Base-by-base conservation (phyloP, 164 flowering plant species). In the Cinnamomum chago region DNA sequence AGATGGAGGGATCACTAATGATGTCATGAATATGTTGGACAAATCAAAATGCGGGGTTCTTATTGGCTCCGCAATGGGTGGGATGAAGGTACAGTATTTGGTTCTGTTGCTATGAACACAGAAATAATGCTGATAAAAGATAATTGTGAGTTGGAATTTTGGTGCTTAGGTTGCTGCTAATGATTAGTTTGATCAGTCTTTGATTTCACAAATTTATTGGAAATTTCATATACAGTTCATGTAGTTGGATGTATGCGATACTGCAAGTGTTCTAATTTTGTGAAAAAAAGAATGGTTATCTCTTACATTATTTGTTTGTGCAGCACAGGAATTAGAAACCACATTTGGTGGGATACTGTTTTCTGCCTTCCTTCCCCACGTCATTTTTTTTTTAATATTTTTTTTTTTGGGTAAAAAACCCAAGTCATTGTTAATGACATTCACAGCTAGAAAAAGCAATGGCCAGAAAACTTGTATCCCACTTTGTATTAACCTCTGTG, bases 11-110 rank as follows among this genome's bases (percentile, higher is more conserved):
- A 78, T 95, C 51, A 89, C 93, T 9, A 92, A 90, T 71, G 92
- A 91, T 68, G 80, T 87, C 2, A 85, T 87, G 92, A 77, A 72
- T 13, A 89, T 85, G 80, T 73, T 95, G 58, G 87, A 92, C 76
- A 90, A 87, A 82, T n/a, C 86, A 28, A 90, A 72, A 83, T 95
- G 99, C 77, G 99, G 99, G 28, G 97, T 95, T 68, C 70, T 93
- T 81, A 92, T 95, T 84, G 99, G 99, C 74, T 93, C 99, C 23
- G 98, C 88, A 76, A 84, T 95, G 92, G 99, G 99, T 79, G 99
- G 99, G 52, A 93, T 95, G 94, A 91, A 92, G 93, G 99, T 93
- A 81, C 30, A 2, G 27, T 18, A 13, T 24, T 20, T 20, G 5
- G 17, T 55, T 55, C 60, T 20, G n/a, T 55, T 15, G 60, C 18